These are phyloP conservation scores for Tricladium varicosporioides DNA, from an alignment of 2,329 filamentous ascomycete genomes.

Conservation along the genomic window DNA sequence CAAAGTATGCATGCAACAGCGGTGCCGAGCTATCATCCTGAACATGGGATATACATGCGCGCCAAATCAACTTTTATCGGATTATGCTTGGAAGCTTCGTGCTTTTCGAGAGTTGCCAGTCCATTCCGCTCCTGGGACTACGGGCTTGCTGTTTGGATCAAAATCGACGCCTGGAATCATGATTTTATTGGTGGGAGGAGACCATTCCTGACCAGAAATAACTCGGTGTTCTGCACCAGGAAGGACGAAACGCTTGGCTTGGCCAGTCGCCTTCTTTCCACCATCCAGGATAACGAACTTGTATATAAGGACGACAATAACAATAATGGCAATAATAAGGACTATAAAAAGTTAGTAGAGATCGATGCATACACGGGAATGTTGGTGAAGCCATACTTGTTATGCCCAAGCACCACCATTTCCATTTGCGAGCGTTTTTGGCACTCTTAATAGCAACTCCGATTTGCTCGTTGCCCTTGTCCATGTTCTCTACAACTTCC, in stretches of 20 bases:
- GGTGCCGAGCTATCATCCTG: neutral
- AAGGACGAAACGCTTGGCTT: slow-evolving; percentile 24
- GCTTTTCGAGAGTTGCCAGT: slow-evolving; percentile 12
- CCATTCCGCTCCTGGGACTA: slow-evolving; percentile 15
- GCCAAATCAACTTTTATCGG: neutral
- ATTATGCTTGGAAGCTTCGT: slow-evolving; percentile 21
- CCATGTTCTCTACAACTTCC: slow-evolving; percentile 79
- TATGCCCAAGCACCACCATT: slow-evolving; percentile 93
- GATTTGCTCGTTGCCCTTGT: slow-evolving; percentile 82
- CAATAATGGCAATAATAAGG: slow-evolving; percentile 51
- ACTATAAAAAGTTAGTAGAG: slow-evolving; percentile 37
- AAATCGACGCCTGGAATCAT: slow-evolving; percentile 13
- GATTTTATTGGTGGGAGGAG: neutral
- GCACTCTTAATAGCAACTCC: slow-evolving; percentile 79
- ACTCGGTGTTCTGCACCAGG: slow-evolving; percentile 11
- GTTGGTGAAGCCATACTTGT: slow-evolving; percentile 41
- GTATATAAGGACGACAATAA: slow-evolving; percentile 45
- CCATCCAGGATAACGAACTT: slow-evolving; percentile 42
- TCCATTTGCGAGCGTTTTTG: slow-evolving; percentile 66
- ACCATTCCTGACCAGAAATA: slow-evolving; percentile 13
- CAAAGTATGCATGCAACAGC: neutral
- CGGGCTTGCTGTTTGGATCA: slow-evolving; percentile 6
- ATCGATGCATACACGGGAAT: neutral
- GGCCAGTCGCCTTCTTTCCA: neutral
- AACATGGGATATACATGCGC: slow-evolving; percentile 4